Percentiles rank a stretch among this genome's conserved stretches.
phyloP scores from a whole-genome alignment of 768 basidiomycete genomes.

The Aureoboletus auriporus region DNA sequence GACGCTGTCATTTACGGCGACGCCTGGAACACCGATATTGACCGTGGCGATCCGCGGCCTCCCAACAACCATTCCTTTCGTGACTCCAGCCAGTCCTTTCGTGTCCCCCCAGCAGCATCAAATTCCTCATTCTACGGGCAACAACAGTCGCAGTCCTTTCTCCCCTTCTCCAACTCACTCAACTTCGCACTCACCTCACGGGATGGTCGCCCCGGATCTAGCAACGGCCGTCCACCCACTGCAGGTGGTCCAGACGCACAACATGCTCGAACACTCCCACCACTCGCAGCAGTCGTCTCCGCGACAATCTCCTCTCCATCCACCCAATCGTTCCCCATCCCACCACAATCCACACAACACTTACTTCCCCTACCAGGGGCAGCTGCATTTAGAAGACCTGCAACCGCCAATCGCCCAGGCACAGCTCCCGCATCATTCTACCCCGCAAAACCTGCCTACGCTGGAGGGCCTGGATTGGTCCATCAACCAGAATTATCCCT shows the following conservation, averaged over 20 bases:
- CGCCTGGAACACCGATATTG: conserved; percentile 37
- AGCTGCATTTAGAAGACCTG: conserved; percentile 51
- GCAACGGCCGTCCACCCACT: conserved; percentile 51
- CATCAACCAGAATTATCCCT: conserved; percentile 42
- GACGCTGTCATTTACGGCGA: conserved; percentile 28
- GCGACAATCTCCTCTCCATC: conserved; percentile 52
- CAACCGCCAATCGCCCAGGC: conserved; percentile 61
- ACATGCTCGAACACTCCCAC: conserved; percentile 55
- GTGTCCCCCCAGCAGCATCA: conserved; percentile 49
- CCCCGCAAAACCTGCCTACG: conserved; percentile 43
- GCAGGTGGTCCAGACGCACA: conserved; percentile 42
- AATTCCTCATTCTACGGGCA: conserved; percentile 37
- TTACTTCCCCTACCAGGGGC: conserved; percentile 57
- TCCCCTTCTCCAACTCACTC: conserved; percentile 49
- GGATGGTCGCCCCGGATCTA: conserved; percentile 44
- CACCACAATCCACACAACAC: conserved; percentile 42
- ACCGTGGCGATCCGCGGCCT: conserved; percentile 35
- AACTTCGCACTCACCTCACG: conserved; percentile 40
- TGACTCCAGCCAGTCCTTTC: conserved; percentile 81
- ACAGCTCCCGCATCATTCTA: conserved; percentile 68
- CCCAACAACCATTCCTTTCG: conserved; percentile 66
- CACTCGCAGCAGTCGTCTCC: conserved; percentile 76
- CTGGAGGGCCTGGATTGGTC: conserved; percentile 52
- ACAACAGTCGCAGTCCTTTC: conserved; percentile 66
- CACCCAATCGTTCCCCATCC: conserved; percentile 35